These are phyloP conservation scores for Leonotis leonurus DNA, from an alignment of 257 asterid species.

Conservation along the genomic window DNA sequence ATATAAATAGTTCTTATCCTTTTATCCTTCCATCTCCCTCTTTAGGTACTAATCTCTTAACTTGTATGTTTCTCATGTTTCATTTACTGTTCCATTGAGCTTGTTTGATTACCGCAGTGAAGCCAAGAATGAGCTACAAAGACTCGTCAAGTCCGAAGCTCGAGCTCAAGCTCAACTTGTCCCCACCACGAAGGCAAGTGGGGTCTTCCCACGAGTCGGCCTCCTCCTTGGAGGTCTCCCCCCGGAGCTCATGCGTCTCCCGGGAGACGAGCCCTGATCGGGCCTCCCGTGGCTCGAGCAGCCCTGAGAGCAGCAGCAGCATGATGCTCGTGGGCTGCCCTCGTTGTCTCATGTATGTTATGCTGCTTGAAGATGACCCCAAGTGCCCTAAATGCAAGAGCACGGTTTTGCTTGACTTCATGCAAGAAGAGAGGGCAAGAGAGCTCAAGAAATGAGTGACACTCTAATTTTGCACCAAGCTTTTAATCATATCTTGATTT, in stretches of 20 bases:
- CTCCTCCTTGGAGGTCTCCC: constrained; percentile 30
- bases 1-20: no score
- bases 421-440: constrained; percentile 24
- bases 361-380: constrained; percentile 36
- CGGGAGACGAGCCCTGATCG: constrained; percentile 28
- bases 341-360: constrained; percentile 50
- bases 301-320: constrained; percentile 23
- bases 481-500: background rate
- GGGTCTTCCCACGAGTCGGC: constrained; percentile 15
- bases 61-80: background rate
- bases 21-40: background rate
- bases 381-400: constrained; percentile 54
- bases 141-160: constrained; percentile 25
- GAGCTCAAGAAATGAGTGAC: constrained; percentile 19
- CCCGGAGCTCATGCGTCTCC: constrained; percentile 40
- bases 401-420: constrained; percentile 45
- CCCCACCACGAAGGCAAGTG: constrained; percentile 25
- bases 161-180: constrained; percentile 40
- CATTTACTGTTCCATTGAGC: background rate
- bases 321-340: constrained; percentile 57
- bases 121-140: constrained; percentile 26
- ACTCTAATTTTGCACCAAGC: background rate
- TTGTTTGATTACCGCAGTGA: background rate
- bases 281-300: constrained; percentile 19
- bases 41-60: background rate